phyloP scores from a whole-genome alignment of 768 basidiomycete genomes.

The Gymnopilus dilepis region DNA sequence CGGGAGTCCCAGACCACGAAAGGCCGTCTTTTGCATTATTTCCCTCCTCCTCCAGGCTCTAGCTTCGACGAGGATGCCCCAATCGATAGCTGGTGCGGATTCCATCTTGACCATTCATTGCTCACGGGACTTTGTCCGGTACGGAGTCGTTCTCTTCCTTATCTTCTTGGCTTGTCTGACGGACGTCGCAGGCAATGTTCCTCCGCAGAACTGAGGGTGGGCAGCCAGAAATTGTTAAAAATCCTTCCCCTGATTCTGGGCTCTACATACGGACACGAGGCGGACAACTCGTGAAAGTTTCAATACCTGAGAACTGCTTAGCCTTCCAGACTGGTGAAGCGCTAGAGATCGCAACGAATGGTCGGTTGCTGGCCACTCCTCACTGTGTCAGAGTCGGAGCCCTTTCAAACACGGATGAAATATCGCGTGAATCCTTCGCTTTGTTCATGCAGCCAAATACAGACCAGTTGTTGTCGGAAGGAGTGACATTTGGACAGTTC shows the following conservation, averaged over 20 bases:
- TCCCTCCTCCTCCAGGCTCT: slow-evolving; percentile 62
- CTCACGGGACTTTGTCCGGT: slow-evolving; percentile 94
- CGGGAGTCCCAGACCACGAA: slow-evolving; percentile 82
- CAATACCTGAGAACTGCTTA: slow-evolving; percentile 82
- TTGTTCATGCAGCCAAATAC: slow-evolving; percentile 91
- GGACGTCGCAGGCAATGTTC: slow-evolving; percentile 73
- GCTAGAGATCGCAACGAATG: slow-evolving; percentile 85
- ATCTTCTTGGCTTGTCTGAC: slow-evolving; percentile 5
- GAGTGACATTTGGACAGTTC: slow-evolving; percentile 88
- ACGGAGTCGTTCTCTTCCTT: slow-evolving; percentile 26
- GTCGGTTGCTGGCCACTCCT: slow-evolving; percentile 86
- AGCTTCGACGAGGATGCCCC: slow-evolving; percentile 57
- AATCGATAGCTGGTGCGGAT: slow-evolving; percentile 92
- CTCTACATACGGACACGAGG: slow-evolving; percentile 91
- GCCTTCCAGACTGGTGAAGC: slow-evolving; percentile 99
- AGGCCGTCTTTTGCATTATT: slow-evolving; percentile 96
- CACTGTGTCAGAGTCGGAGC: slow-evolving; percentile 87
- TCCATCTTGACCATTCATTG: slow-evolving; percentile 90
- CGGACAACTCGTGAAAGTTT: slow-evolving; percentile 78
- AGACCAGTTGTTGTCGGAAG: slow-evolving; percentile 68
- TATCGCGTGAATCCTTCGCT: slow-evolving; percentile 88
- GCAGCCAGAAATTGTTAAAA: slow-evolving; percentile 54
- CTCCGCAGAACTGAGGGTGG: slow-evolving; percentile 53
- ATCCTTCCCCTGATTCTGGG: slow-evolving; percentile 81
- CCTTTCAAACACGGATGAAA: slow-evolving; percentile 45